Evolutionary conservation across 805 yeast genomes (phyloP), one percentile per base, ranked within the genome.

Genomic region (Alloascoidea africana): DNA sequence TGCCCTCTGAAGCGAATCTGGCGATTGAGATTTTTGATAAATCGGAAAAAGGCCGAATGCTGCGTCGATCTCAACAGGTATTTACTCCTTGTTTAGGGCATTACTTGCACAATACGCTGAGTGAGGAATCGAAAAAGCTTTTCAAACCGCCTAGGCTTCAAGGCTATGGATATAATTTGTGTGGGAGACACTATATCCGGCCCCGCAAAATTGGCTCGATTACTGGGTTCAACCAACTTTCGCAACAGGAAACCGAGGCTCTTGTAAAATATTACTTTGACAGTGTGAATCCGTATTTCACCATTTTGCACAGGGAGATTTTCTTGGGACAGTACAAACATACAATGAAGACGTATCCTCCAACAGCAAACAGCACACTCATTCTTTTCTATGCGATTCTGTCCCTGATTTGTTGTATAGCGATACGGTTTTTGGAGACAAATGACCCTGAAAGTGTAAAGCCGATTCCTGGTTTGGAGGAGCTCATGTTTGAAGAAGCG

Each of bases 151-250:
- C 80, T 3, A 52, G 80, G 34, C 56, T 63, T n/a, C 79, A 75
- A 48, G 67, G 63, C 37, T 75, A 70, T 46, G 80, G 78, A 11
- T 75, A 80, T 79, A 75, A 75, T 48, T 55, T 73, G 69, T 58
- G 67, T n/a, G 81, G 81, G 1, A 63, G 63, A 18, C 67, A 65
- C 46, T 75, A 70, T 46, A 42, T 72, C 15, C 47, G 49, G 16
- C 41, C 55, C 14, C 43, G 47, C 16, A 36, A 36, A 30, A 45
- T 42, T 38, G 44, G 14, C 30, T 42, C 23, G 53, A 60, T 34
- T 43, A 63, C n/a, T 52, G 34, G 18, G 8, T 23, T 23, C 30
- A 23, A 23, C n/a, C 34, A 35, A 16, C 19, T 38, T 16, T 30
- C 34, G 32, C 40, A 32, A 11, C 46, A 36, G 3, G 33, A 41